A percentile compares a stretch with the other conserved stretches of the same genome.
phyloP scores from a whole-genome alignment of 2,329 filamentous ascomycete genomes.

The Calonectria pseudoturangicola region DNA sequence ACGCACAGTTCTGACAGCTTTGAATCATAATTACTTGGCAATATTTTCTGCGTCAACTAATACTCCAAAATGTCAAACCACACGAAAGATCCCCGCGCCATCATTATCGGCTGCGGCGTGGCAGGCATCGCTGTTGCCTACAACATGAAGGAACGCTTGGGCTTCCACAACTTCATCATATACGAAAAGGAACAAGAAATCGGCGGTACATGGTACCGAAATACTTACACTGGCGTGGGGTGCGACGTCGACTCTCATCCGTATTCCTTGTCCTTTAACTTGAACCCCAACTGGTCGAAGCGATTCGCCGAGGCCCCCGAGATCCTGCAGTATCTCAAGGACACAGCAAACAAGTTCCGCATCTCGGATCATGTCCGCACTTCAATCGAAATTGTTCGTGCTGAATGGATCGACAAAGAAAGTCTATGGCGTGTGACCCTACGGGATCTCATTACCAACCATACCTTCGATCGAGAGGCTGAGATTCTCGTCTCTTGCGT shows the following conservation, averaged over 20 bases:
- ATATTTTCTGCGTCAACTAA: too few relatives aligned
- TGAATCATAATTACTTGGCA: too few relatives aligned
- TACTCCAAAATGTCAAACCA: too few relatives aligned
- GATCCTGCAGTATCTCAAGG: constrained; percentile 25
- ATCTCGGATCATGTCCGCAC: constrained; percentile 1
- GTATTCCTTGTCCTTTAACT: constrained; percentile 25
- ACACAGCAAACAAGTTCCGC: constrained; percentile 12
- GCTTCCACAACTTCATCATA: constrained; percentile 21
- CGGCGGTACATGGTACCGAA: constrained; percentile 19
- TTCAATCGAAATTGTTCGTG: not conserved
- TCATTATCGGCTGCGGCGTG: constrained; percentile 47
- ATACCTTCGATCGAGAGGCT: constrained; percentile 7
- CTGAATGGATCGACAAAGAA: constrained; percentile 14
- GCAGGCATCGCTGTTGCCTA: constrained; percentile 20
- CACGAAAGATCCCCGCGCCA: too few relatives aligned
- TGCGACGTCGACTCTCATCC: constrained; percentile 23
- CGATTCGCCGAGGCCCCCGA: constrained; percentile 11
- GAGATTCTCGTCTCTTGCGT: constrained; percentile 20
- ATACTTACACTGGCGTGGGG: constrained; percentile 27
- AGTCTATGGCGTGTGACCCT: constrained; percentile 11
- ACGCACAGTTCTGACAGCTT: too few relatives aligned
- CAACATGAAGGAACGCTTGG: not conserved
- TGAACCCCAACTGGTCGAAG: constrained; percentile 21
- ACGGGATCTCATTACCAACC: not conserved
- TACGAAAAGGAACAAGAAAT: constrained; percentile 9